These are phyloP conservation scores for Ophiocordyceps polyrhachis-furcata DNA, from an alignment of 2,329 filamentous ascomycete genomes.

Conservation along the genomic window DNA sequence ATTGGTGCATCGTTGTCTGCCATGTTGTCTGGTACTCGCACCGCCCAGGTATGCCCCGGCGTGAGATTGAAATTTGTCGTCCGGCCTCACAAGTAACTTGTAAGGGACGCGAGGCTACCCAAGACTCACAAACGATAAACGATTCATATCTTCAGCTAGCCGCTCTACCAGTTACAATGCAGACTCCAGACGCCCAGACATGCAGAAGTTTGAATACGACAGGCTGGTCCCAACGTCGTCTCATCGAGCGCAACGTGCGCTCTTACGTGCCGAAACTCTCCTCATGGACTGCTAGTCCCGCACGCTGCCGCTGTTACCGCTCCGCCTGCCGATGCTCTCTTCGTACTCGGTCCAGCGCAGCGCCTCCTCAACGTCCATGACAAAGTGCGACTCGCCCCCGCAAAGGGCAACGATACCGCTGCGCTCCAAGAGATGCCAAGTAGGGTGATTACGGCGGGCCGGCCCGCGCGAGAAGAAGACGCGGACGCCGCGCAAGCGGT, in stretches of 20 bases:
- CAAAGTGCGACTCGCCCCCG: constrained; percentile 62
- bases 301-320: constrained; percentile 3
- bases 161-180: no score
- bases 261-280: constrained; percentile 2
- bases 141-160: no score
- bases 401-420: constrained; percentile 75
- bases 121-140: no score
- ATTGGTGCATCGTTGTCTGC: background rate
- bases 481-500: constrained; percentile 55
- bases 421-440: constrained; percentile 54
- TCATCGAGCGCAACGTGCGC: background rate
- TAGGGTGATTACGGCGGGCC: constrained; percentile 25
- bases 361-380: constrained; percentile 68
- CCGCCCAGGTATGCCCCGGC: no score
- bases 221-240: background rate
- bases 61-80: no score
- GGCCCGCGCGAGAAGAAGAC: constrained; percentile 54
- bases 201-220: no score
- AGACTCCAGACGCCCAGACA: no score
- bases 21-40: no score
- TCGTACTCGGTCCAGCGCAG: constrained; percentile 63
- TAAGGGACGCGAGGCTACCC: no score
- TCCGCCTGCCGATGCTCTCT: constrained; percentile 20
- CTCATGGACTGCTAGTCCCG: constrained; percentile 2
- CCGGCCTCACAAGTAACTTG: no score